Percentiles rank a stretch among this genome's conserved stretches.
Conservation (phyloP, 257 asterid species). For the Nicotiana obtusifolia region DNA sequence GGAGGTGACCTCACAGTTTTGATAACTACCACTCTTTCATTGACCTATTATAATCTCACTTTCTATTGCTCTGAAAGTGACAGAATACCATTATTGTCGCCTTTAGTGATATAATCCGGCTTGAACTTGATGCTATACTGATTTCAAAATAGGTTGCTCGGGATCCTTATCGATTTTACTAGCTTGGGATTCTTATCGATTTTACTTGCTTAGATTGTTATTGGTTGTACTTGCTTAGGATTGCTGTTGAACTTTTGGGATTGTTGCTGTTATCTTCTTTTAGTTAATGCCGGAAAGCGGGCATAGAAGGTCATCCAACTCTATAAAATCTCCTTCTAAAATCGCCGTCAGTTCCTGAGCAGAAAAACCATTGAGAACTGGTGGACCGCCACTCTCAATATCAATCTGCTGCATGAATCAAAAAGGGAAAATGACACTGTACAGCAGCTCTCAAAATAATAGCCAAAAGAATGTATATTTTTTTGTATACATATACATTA, state of each 20-base stretch:
- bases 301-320: constrained; percentile 34
- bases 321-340: constrained; percentile 32
- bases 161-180: not conserved
- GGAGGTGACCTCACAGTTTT: not conserved
- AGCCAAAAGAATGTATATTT: no score
- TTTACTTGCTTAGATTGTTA: not conserved
- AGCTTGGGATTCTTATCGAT: not conserved
- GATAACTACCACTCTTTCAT: not conserved
- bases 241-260: not conserved
- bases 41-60: not conserved
- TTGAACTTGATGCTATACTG: not conserved
- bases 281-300: constrained; percentile 28
- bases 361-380: constrained; percentile 4
- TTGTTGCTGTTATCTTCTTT: not conserved
- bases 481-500: no score
- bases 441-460: no score
- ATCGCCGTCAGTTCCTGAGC: constrained; percentile 21
- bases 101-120: not conserved
- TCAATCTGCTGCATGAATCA: not conserved
- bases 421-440: no score
- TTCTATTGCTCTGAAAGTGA: not conserved
- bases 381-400: not conserved
- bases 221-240: not conserved
- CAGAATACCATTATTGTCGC: not conserved
- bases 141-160: not conserved